Evolutionary conservation across 2,329 filamentous ascomycete species (phyloP).

Genomic region (Cercospora brassicicola): DNA sequence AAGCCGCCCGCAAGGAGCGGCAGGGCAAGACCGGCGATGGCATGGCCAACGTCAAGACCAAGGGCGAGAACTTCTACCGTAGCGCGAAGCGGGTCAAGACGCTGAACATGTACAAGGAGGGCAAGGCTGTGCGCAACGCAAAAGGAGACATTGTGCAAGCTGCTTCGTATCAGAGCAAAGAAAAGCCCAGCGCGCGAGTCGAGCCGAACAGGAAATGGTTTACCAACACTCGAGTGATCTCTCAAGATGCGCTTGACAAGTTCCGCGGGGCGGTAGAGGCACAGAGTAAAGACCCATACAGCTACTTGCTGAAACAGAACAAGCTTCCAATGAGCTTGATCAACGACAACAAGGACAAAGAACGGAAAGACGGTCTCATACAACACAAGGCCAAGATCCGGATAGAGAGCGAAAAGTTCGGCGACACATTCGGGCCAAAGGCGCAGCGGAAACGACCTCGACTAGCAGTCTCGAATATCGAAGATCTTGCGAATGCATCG

Average conservation of each 20-base stretch:
- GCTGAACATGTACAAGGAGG: constrained; percentile 87
- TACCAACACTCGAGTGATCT: constrained; percentile 86
- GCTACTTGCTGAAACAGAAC: constrained; percentile 92
- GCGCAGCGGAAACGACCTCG: constrained; percentile 90
- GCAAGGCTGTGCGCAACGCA: constrained; percentile 77
- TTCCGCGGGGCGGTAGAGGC: constrained; percentile 93
- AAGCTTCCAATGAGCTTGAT: constrained; percentile 97
- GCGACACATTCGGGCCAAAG: constrained; percentile 89
- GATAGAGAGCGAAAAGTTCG: constrained; percentile 81
- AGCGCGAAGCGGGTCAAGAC: constrained; percentile 83
- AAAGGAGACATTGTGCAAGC: constrained; percentile 81
- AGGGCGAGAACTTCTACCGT: constrained; percentile 98
- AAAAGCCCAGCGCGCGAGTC: constrained; percentile 78
- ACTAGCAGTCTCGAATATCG: constrained; percentile 76
- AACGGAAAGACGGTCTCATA: constrained; percentile 74
- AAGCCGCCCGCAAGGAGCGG: constrained; percentile 75
- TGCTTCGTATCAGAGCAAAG: constrained; percentile 78
- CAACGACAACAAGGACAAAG: constrained; percentile 66
- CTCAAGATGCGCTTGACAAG: constrained; percentile 79
- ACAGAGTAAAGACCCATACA: constrained; percentile 85
- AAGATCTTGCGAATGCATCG: constrained; percentile 77
- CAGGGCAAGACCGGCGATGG: constrained; percentile 84
- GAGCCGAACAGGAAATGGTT: constrained; percentile 99
- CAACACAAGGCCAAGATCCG: constrained; percentile 93
- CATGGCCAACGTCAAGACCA: constrained; percentile 85